Evolutionary conservation across 331 rosid genomes (phyloP).

Genomic region (Stylosanthes scabra): DNA sequence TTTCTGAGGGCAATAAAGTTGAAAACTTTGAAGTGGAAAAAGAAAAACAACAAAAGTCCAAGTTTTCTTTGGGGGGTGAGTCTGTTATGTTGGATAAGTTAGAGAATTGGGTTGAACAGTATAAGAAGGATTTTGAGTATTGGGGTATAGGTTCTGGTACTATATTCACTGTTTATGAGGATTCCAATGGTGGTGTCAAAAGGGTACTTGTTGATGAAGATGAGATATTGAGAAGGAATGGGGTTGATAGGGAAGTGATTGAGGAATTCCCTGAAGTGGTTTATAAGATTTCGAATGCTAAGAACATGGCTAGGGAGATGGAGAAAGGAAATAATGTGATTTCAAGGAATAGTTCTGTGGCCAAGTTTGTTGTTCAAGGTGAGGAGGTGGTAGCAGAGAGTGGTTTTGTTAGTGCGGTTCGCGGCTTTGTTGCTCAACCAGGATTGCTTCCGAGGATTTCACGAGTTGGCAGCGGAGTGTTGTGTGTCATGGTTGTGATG

Average conservation of each 20-base stretch:
- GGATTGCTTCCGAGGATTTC: constrained; percentile 52
- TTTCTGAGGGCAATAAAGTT: constrained; percentile 15
- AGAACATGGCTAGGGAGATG: constrained; percentile 74
- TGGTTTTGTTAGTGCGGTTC: constrained; percentile 53
- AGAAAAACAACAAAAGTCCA: constrained; percentile 46
- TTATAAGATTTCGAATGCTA: constrained; percentile 57
- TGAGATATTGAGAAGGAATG: constrained; percentile 67
- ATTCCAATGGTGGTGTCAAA: constrained; percentile 58
- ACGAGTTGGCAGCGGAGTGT: constrained; percentile 59
- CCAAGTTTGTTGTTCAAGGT: constrained; percentile 73
- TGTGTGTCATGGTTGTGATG: constrained; percentile 59
- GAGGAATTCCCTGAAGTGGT: constrained; percentile 54
- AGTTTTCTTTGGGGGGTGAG: constrained; percentile 55
- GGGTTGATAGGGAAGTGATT: constrained; percentile 45
- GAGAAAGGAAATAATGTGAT: constrained; percentile 75
- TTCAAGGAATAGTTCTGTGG: constrained; percentile 78
- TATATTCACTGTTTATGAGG: constrained; percentile 70
- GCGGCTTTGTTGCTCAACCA: constrained; percentile 55
- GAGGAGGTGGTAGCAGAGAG: constrained; percentile 53
- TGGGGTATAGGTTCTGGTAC: constrained; percentile 90
- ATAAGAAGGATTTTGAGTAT: constrained; percentile 69
- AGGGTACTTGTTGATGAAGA: constrained; percentile 69
- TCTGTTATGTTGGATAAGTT: constrained; percentile 70
- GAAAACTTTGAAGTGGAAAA: constrained; percentile 41
- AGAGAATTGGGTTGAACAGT: constrained; percentile 80